phyloP scores from a whole-genome alignment of 1,284 basidiomycete genomes.

The Ustilago vetiveriae region DNA sequence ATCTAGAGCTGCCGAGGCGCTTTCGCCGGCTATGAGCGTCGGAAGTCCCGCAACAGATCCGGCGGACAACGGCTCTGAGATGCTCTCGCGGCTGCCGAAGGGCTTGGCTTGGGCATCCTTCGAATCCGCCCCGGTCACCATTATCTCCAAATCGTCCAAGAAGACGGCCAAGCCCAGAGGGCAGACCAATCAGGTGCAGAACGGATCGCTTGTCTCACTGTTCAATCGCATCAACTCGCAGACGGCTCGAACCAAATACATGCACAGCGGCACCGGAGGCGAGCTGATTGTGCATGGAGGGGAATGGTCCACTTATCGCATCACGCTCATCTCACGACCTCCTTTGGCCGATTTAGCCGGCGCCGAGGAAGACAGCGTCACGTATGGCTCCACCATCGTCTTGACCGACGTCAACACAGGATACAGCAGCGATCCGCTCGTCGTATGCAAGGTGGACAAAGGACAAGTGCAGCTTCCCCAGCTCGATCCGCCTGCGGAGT shows the following conservation, averaged over 20 bases:
- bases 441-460: slow-evolving; percentile 92
- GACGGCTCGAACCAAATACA: slow-evolving; percentile 94
- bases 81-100: slow-evolving; percentile 36
- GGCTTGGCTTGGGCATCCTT: slow-evolving; percentile 79
- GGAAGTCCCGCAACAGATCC: slow-evolving; percentile 21
- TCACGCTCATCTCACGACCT: slow-evolving; percentile 71
- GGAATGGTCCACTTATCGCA: slow-evolving; percentile 91
- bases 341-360: slow-evolving; percentile 49
- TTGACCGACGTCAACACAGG: slow-evolving; percentile 85
- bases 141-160: slow-evolving; percentile 96
- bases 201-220: slow-evolving; percentile 87
- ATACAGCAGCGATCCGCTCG: slow-evolving; percentile 82
- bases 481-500: slow-evolving; percentile 31
- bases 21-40: slow-evolving; percentile 22
- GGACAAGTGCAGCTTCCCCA: slow-evolving; percentile 72
- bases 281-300: slow-evolving; percentile 85
- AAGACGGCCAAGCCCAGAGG: slow-evolving; percentile 95
- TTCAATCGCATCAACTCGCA: slow-evolving; percentile 97
- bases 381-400: slow-evolving; percentile 88
- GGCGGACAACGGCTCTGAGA: slow-evolving; percentile 15
- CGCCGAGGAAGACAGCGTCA: slow-evolving; percentile 71
- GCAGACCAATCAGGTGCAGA: slow-evolving; percentile 87
- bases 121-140: slow-evolving; percentile 87
- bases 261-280: slow-evolving; percentile 74
- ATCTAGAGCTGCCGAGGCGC: slow-evolving; percentile 24